Conservation (phyloP, 1,139 yeast genomes). For the Protomyces inundatus region DNA sequence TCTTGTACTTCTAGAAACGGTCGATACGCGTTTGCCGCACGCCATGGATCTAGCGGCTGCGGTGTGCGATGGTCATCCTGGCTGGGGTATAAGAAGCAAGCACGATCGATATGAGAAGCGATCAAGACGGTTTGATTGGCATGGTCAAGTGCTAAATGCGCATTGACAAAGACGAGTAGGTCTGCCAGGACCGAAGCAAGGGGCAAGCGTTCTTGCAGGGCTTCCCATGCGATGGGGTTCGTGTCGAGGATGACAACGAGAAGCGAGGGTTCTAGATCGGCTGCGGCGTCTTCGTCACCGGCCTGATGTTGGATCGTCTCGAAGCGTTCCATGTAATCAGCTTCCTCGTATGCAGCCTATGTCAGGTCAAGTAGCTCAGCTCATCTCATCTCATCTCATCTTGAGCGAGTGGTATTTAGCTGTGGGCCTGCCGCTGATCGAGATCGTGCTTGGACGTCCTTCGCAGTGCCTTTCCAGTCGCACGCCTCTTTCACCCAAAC, state of each 20-base stretch:
- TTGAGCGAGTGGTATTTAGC: not conserved
- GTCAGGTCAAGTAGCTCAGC: not conserved
- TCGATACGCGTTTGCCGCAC: conserved; percentile 56
- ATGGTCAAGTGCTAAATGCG: conserved; percentile 79
- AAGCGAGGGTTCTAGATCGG: conserved; percentile 52
- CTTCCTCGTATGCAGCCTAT: not conserved
- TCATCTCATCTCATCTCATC: not conserved
- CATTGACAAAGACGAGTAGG: conserved; percentile 67
- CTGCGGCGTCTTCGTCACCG: not conserved
- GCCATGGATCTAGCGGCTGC: conserved; percentile 28
- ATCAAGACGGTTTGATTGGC: conserved; percentile 80
- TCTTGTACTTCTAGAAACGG: conserved; percentile 82
- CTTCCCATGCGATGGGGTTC: conserved; percentile 71
- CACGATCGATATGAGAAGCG: conserved; percentile 68
- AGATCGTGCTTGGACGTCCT: too few species aligned
- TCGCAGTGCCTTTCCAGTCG: not conserved
- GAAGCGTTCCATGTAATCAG: conserved; percentile 7
- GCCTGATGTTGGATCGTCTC: conserved; percentile 8
- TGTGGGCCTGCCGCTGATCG: not conserved
- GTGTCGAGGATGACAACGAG: conserved; percentile 74
- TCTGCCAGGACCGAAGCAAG: conserved; percentile 56
- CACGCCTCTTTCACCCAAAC: not conserved
- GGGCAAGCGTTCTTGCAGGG: conserved; percentile 44
- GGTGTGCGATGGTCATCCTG: conserved; percentile 7
- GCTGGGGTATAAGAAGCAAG: conserved; percentile 67